Evolutionary conservation across 1,139 yeast genomes (phyloP).

Genomic region (Arxiozyma telluris): DNA sequence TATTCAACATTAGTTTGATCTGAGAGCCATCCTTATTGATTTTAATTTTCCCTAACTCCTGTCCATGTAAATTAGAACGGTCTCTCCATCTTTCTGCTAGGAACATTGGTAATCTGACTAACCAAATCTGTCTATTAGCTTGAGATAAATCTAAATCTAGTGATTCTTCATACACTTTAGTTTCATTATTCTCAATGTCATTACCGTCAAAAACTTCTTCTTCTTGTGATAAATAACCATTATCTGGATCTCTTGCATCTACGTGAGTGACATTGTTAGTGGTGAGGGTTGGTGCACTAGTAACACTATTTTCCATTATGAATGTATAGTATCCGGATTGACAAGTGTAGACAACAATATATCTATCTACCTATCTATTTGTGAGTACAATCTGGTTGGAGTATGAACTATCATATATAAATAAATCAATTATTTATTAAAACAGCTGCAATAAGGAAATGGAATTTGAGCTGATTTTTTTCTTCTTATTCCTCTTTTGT

Average conservation of each 20-base stretch:
- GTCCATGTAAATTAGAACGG: slow-evolving; percentile 53
- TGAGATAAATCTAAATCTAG: slow-evolving; percentile 50
- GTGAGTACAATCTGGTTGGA: not conserved
- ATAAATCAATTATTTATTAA: too few relatives aligned
- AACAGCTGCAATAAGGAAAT: not conserved
- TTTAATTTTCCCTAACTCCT: slow-evolving; percentile 72
- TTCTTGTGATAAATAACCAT: slow-evolving; percentile 34
- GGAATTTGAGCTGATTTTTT: not conserved
- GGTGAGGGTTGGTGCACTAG: not conserved
- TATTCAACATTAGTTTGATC: slow-evolving; percentile 51
- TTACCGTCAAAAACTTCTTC: slow-evolving; percentile 38
- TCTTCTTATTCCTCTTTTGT: not conserved
- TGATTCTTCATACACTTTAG: slow-evolving; percentile 41
- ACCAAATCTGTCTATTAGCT: slow-evolving; percentile 72
- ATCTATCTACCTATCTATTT: not conserved
- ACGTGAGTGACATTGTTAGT: not conserved
- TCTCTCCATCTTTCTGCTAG: slow-evolving; percentile 76
- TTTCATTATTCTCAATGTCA: slow-evolving; percentile 32
- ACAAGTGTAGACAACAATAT: not conserved
- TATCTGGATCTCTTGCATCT: slow-evolving; percentile 21
- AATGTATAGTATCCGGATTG: not conserved
- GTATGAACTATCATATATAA: not conserved
- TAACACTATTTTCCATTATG: not conserved
- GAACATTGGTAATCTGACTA: slow-evolving; percentile 82
- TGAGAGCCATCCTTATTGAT: slow-evolving; percentile 46